Conservation (phyloP, 192 early-diverging fungal genomes). For the Diversispora epigaea region DNA sequence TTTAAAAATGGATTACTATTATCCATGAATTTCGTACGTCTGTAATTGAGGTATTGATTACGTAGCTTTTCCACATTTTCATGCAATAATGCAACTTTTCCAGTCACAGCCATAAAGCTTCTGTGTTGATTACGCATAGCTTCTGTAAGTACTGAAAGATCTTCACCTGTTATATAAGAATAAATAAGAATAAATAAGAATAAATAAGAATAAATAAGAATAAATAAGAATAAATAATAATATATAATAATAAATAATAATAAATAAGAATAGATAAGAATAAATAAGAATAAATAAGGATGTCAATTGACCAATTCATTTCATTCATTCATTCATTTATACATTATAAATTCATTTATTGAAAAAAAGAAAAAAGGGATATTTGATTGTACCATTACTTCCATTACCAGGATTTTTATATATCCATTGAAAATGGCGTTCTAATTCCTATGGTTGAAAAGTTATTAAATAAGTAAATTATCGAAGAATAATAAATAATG, state of each 20-base stretch:
- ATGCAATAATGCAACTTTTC: slow-evolving; percentile 25
- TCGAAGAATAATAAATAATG: background rate
- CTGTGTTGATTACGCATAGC: slow-evolving; percentile 29
- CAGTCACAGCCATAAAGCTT: slow-evolving; percentile 29
- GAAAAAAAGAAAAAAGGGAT: background rate
- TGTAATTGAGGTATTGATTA: slow-evolving; percentile 19
- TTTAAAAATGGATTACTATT: slow-evolving; percentile 21
- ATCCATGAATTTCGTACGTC: background rate
- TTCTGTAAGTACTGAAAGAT: slow-evolving; percentile 8
- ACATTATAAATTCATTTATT: too few relatives aligned
- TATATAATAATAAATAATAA: too few relatives aligned
- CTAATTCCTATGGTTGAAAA: slow-evolving; percentile 11
- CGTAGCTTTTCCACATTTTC: slow-evolving; percentile 26
- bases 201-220: too few relatives aligned
- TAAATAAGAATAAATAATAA: too few relatives aligned
- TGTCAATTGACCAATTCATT: too few relatives aligned
- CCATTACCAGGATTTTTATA: background rate
- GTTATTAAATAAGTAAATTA: background rate
- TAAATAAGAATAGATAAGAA: too few relatives aligned
- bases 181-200: too few relatives aligned
- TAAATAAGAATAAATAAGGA: too few relatives aligned
- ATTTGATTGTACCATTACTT: background rate
- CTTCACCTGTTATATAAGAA: background rate
- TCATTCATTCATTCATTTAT: too few relatives aligned
- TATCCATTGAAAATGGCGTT: slow-evolving; percentile 19